These are phyloP conservation scores for Helianthus annuus DNA, from an alignment of 129 eudicot genomes.

Conservation along the genomic window DNA sequence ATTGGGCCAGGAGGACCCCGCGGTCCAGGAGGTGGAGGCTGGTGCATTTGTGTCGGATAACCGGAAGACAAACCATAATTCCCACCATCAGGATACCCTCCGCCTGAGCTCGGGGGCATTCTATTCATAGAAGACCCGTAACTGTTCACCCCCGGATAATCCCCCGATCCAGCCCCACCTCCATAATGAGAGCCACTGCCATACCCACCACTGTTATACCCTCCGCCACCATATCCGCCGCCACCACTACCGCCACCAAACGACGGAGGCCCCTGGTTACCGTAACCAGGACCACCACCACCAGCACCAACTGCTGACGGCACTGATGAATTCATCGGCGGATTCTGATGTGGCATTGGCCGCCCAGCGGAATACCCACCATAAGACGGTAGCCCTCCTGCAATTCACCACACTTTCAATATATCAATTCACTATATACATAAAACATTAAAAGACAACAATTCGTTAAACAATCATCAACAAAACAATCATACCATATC, in stretches of 20 bases:
- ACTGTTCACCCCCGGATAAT: conserved; percentile 41
- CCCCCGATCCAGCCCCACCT: conserved; percentile 45
- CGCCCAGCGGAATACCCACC: conserved; percentile 46
- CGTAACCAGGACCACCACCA: conserved; percentile 49
- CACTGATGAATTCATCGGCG: conserved; percentile 34
- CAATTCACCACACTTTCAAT: conserved; percentile 9
- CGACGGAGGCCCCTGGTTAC: conserved; percentile 46
- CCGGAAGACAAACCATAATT: conserved; percentile 53
- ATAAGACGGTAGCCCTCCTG: conserved; percentile 28
- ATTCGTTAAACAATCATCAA: background rate
- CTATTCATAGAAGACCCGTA: conserved; percentile 46
- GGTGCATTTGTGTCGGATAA: conserved; percentile 51
- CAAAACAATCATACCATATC: conserved; percentile 21
- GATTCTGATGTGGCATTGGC: conserved; percentile 43
- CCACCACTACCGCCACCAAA: conserved; percentile 37
- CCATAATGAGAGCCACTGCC: conserved; percentile 51
- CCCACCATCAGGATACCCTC: conserved; percentile 58
- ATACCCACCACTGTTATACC: conserved; percentile 44
- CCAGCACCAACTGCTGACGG: conserved; percentile 35
- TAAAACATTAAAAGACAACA: background rate
- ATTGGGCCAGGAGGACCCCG: conserved; percentile 60
- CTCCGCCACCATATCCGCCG: conserved; percentile 30
- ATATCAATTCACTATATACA: too few species aligned
- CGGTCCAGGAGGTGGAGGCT: conserved; percentile 57
- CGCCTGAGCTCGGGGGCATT: conserved; percentile 61